These are phyloP conservation scores for Hypoxylon rubiginosum DNA, from an alignment of 2,329 filamentous ascomycete genomes.

Conservation along the genomic window DNA sequence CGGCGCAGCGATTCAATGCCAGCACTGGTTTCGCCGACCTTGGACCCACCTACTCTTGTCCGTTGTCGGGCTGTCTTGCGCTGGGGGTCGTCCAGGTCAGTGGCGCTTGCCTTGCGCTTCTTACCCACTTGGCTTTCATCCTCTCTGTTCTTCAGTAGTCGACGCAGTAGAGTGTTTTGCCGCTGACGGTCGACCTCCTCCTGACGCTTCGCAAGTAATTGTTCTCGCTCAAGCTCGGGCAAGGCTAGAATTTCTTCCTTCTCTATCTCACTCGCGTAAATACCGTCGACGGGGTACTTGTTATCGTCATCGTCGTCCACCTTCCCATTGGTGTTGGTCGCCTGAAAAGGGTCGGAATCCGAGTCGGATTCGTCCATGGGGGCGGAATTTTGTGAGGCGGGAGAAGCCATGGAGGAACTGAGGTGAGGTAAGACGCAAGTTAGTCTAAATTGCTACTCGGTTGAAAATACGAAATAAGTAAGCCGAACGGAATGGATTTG, in stretches of 20 bases:
- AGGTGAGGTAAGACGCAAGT: conserved; percentile 17
- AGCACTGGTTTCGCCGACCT: conserved; percentile 75
- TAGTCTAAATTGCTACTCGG: conserved; percentile 19
- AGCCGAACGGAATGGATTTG: background rate
- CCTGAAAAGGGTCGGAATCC: conserved; percentile 72
- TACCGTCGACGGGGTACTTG: conserved; percentile 87
- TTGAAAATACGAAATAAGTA: background rate
- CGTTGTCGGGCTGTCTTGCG: conserved; percentile 81
- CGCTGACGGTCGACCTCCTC: conserved; percentile 84
- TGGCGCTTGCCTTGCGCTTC: conserved; percentile 83
- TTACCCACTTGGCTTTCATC: conserved; percentile 72
- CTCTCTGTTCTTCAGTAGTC: conserved; percentile 77
- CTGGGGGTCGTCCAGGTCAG: conserved; percentile 82
- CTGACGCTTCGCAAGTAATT: conserved; percentile 88
- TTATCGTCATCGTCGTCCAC: conserved; percentile 65
- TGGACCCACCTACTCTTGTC: conserved; percentile 74
- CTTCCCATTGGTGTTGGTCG: conserved; percentile 48
- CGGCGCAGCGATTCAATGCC: conserved; percentile 79
- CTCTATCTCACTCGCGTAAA: conserved; percentile 80
- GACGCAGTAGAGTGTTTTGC: conserved; percentile 85
- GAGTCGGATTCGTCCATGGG: conserved; percentile 93
- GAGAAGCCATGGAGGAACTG: conserved; percentile 79
- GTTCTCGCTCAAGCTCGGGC: conserved; percentile 91
- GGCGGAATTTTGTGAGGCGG: conserved; percentile 82
- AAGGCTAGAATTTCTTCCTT: conserved; percentile 85